Evolutionary conservation across 495 filamentous ascomycete species (phyloP).

Genomic region (Hypoxylon lenormandii): DNA sequence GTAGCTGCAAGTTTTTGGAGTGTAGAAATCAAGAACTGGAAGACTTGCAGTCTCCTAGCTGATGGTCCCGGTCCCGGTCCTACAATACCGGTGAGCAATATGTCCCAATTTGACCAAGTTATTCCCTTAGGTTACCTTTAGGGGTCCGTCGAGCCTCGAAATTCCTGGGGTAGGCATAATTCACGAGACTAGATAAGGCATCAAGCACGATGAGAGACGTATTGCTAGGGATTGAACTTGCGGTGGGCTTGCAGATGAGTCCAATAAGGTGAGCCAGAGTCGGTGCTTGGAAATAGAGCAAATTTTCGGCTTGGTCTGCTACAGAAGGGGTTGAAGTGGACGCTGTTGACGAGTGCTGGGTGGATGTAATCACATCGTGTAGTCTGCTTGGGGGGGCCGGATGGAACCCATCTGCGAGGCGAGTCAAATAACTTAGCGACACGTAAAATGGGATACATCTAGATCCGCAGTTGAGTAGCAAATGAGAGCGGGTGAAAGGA

Average conservation of each 20-base stretch:
- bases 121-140: conserved; percentile 36
- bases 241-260: conserved; percentile 72
- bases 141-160: conserved; percentile 44
- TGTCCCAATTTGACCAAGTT: not conserved
- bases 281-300: conserved; percentile 56
- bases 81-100: conserved; percentile 31
- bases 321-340: conserved; percentile 13
- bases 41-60: conserved; percentile 57
- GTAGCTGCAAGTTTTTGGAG: conserved; percentile 77
- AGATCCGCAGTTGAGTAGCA: not conserved
- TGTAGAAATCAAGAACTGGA: conserved; percentile 60
- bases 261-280: conserved; percentile 82
- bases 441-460: conserved; percentile 9
- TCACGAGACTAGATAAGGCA: conserved; percentile 77
- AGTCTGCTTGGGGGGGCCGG: conserved; percentile 40
- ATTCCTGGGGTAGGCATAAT: conserved; percentile 73
- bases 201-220: conserved; percentile 80
- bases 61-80: conserved; percentile 53
- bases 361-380: conserved; percentile 39
- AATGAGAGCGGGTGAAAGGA: conserved; percentile 12
- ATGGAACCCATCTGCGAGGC: conserved; percentile 40
- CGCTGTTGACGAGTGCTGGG: conserved; percentile 10
- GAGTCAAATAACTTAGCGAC: conserved; percentile 23
- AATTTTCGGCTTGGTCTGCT: conserved; percentile 41
- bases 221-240: conserved; percentile 67